phyloP scores from a whole-genome alignment of 805 yeast species.

The Kodamaea kakaduensis region DNA sequence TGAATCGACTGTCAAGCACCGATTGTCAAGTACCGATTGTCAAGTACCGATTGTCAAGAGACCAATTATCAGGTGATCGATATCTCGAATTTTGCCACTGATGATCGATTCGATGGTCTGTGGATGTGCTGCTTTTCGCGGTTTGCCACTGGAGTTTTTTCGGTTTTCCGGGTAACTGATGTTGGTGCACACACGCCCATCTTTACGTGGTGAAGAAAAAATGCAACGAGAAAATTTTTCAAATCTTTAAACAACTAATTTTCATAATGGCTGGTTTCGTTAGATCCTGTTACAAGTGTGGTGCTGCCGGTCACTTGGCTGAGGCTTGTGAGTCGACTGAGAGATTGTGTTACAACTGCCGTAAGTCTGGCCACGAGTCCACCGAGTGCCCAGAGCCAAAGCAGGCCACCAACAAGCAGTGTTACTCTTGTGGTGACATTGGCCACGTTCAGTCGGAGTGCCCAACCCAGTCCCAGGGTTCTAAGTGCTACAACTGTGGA shows the following conservation, averaged over 20 bases:
- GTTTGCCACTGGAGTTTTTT: not conserved
- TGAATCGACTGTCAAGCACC: not conserved
- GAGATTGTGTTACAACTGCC: conserved; percentile 90
- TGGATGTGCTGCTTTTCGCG: no score
- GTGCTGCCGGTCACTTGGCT: conserved; percentile 87
- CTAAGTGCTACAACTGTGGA: conserved; percentile 79
- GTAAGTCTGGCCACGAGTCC: conserved; percentile 84
- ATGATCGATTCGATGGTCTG: no score
- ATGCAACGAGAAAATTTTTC: conserved; percentile 7
- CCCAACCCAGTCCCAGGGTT: conserved; percentile 57
- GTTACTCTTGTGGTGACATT: conserved; percentile 88
- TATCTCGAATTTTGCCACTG: not conserved
- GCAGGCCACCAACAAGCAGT: conserved; percentile 79
- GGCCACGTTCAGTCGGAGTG: conserved; percentile 91
- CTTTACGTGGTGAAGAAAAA: conserved; percentile 1
- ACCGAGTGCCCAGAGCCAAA: conserved; percentile 85
- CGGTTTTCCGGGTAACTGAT: conserved; percentile 6
- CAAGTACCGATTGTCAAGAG: no score
- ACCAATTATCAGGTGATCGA: no score
- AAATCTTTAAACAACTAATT: conserved; percentile 7
- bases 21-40: not conserved
- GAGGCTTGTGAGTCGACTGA: conserved; percentile 81
- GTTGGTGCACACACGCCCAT: conserved; percentile 3
- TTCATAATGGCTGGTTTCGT: conserved; percentile 43
- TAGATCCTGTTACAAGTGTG: conserved; percentile 89